Percentiles rank a stretch among this genome's conserved stretches.
Evolutionary conservation across 2,329 filamentous ascomycete species (phyloP).

Genomic region (Microcera coccophila): DNA sequence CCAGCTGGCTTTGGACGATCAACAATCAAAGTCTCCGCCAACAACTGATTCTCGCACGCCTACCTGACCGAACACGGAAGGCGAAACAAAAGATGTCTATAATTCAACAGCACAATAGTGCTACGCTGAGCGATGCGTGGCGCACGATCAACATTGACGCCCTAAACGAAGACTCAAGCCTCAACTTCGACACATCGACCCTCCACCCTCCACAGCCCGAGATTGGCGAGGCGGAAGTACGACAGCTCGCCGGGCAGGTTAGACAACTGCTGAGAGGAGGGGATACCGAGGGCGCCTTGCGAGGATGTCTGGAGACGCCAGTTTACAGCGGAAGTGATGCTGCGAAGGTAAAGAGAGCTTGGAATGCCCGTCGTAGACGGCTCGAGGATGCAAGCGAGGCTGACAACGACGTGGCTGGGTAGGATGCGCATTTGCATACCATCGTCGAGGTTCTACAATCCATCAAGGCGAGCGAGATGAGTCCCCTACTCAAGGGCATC

Average conservation of each 20-base stretch:
- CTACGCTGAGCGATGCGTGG: conserved; percentile 61
- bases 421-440: conserved; percentile 83
- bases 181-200: conserved; percentile 86
- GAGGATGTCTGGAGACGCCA: conserved; percentile 78
- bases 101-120: conserved; percentile 60
- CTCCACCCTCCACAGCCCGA: conserved; percentile 74
- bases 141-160: conserved; percentile 94
- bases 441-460: conserved; percentile 92
- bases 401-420: conserved; percentile 12
- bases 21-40: too few species aligned
- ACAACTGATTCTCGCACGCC: conserved; percentile 8
- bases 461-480: conserved; percentile 96
- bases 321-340: conserved; percentile 63
- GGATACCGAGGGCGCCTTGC: conserved; percentile 80
- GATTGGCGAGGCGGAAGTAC: conserved; percentile 72
- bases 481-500: conserved; percentile 76
- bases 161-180: conserved; percentile 80
- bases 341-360: conserved; percentile 48
- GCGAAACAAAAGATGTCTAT: conserved; percentile 52
- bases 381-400: background rate
- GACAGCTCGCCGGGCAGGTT: conserved; percentile 73
- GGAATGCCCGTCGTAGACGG: background rate
- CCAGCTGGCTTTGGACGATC: too few species aligned
- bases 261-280: conserved; percentile 83
- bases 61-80: background rate